Evolutionary conservation across 371 early-diverging fungal genomes (phyloP).

Genomic region (Edhazardia aedis): DNA sequence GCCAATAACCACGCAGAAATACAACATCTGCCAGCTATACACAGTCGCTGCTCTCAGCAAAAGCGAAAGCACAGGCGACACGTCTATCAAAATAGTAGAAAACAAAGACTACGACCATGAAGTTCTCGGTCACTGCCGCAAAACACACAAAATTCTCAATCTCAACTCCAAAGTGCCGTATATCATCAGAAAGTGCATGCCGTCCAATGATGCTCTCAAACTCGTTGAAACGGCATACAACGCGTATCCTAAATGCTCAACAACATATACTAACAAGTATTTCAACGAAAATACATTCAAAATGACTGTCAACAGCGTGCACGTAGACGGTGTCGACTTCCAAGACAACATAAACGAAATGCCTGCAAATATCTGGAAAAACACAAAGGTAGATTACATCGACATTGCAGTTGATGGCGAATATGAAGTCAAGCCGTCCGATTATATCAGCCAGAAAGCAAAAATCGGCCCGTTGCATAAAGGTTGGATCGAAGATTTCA

Average conservation of each 20-base stretch:
- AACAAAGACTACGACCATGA: slow-evolving; percentile 20
- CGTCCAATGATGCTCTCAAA: slow-evolving; percentile 33
- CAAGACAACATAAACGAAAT: slow-evolving; percentile 14
- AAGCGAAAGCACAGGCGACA: slow-evolving; percentile 21
- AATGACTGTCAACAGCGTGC: slow-evolving; percentile 16
- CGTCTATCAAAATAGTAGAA: slow-evolving; percentile 19
- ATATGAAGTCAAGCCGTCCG: slow-evolving; percentile 5
- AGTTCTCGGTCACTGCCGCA: slow-evolving; percentile 14
- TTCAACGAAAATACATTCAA: slow-evolving; percentile 37
- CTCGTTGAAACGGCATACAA: slow-evolving; percentile 43
- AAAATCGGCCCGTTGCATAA: slow-evolving; percentile 1
- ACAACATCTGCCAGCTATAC: slow-evolving; percentile 40
- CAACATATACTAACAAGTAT: slow-evolving; percentile 36
- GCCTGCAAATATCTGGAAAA: slow-evolving; percentile 5
- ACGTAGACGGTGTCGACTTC: slow-evolving; percentile 1
- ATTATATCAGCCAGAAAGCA: slow-evolving; percentile 4
- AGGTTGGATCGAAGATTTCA: neutral
- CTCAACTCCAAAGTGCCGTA: slow-evolving; percentile 34
- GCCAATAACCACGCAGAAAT: slow-evolving; percentile 41
- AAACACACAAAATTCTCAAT: slow-evolving; percentile 38
- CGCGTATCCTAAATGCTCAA: slow-evolving; percentile 30
- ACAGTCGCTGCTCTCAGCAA: slow-evolving; percentile 35
- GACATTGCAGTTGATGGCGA: slow-evolving; percentile 1
- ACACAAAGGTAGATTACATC: slow-evolving; percentile 9
- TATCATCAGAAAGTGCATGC: slow-evolving; percentile 31